Base-by-base conservation (phyloP, 2,329 filamentous ascomycete species). In the Trichophyton schoenleinii region DNA sequence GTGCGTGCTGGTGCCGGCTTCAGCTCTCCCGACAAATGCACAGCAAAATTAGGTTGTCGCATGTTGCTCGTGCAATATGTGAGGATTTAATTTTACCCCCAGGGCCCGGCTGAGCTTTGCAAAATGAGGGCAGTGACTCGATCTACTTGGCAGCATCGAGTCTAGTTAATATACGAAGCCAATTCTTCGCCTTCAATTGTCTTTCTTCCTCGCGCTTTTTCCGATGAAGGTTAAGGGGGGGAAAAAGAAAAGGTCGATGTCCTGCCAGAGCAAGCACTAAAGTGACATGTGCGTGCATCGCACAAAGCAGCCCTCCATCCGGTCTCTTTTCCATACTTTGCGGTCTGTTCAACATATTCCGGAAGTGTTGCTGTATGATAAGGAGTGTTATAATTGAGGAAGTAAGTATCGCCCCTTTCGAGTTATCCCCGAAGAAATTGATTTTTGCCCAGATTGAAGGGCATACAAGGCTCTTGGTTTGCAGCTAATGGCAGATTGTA, bases 91-190 rank as follows among this genome's bases (percentile, higher is more conserved):
- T 55, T 31, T 36, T 8, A 36, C 15, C 15, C 52, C 11, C 13
- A 36, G 34, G 52, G 3, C 52, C 11, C 15, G 28, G 52, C 52
- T 55, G 25, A 18, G 31, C 52, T 36, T 22, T 20, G 52, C 48
- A 28, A 53, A 28, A 28, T 22, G 20, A 13, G 22, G 52, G 18
- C 2, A 22, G 22, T 22, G 2, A 18, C n/a, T 36, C 13, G 15
- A n/a, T 55, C 13, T 55, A 36, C 52, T 55, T 38, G 52, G 52
- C 52, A 36, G 18, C 28, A 34, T 36, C 13, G 31, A 55, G 52
- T 25, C 52, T 18, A 55, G 52, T 55, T 36, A 55, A 55, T 36
- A 55, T 55, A 55, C 52, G 52, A 36, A 55, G 52, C 28, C 31
- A 36, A 55, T 55, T 36, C 34, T n/a, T 55, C 52, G 25, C 52